Percentiles rank a stretch among this genome's conserved stretches.
Conservation (phyloP, 192 early-diverging fungal genomes). For the Podila minutissima region DNA sequence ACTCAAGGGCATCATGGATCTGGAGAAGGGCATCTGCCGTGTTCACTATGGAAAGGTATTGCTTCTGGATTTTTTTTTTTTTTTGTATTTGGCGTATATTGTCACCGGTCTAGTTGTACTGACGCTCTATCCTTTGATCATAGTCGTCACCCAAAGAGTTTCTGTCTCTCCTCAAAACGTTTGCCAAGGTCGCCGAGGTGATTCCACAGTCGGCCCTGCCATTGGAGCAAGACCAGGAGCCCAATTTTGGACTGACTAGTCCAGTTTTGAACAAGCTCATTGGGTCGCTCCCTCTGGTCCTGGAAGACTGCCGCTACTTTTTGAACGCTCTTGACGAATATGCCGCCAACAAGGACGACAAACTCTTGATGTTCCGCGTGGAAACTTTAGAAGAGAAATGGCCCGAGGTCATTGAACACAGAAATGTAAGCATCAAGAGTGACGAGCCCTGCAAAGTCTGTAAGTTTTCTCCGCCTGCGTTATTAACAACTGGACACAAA, state of each 20-base stretch:
- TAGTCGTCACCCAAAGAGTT: conserved; percentile 73
- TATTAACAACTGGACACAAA: background rate
- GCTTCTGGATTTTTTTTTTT: background rate
- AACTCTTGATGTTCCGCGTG: conserved; percentile 65
- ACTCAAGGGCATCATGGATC: conserved; percentile 66
- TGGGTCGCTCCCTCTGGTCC: conserved; percentile 51
- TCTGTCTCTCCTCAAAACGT: conserved; percentile 55
- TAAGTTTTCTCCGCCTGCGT: background rate
- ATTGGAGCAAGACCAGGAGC: background rate
- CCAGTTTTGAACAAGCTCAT: conserved; percentile 46
- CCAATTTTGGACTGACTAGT: conserved; percentile 27
- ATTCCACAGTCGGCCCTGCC: conserved; percentile 16
- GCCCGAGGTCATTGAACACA: conserved; percentile 57
- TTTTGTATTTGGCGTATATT: background rate
- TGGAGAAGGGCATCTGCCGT: conserved; percentile 72
- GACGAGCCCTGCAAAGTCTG: background rate
- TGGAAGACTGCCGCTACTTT: conserved; percentile 48
- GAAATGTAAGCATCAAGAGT: conserved; percentile 44
- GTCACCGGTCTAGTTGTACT: background rate
- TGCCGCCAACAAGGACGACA: conserved; percentile 60
- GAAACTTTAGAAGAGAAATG: conserved; percentile 51
- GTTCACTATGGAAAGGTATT: conserved; percentile 70
- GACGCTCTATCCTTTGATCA: background rate
- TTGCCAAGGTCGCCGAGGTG: conserved; percentile 49
- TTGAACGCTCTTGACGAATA: conserved; percentile 52